Evolutionary conservation across 2,329 filamentous ascomycete genomes (phyloP).

Genomic region (Dactylellina sp.): DNA sequence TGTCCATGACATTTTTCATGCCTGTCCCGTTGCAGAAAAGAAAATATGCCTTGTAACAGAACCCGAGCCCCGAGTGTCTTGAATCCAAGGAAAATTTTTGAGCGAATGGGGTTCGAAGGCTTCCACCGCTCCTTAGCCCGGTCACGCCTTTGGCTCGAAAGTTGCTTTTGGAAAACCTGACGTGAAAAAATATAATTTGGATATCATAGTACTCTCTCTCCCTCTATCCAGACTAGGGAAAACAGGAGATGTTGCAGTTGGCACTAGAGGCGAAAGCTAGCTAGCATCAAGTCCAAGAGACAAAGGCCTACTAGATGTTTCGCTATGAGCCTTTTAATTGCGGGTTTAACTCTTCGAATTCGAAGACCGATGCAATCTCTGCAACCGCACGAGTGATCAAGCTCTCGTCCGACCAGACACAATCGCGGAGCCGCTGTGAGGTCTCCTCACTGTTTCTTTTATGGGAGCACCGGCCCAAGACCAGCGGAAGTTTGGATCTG

Average conservation of each 20-base stretch:
- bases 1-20: conserved; percentile 18
- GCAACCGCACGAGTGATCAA: conserved; percentile 6
- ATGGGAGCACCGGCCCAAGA: conserved; percentile 32
- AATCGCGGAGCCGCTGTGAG: conserved; percentile 15
- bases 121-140: conserved; percentile 47
- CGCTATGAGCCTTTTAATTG: conserved; percentile 54
- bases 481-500: conserved; percentile 56
- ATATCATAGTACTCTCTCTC: conserved; percentile 36
- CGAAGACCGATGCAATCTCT: conserved; percentile 16
- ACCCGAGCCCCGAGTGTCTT: conserved; percentile 49
- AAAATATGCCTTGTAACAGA: conserved; percentile 43
- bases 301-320: conserved; percentile 41
- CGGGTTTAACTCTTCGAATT: conserved; percentile 14
- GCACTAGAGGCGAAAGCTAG: conserved; percentile 45
- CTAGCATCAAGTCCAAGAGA: conserved; percentile 31
- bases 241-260: conserved; percentile 49
- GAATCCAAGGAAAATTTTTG: conserved; percentile 26
- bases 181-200: background rate
- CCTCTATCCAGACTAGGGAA: conserved; percentile 42
- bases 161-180: conserved; percentile 36
- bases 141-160: conserved; percentile 29
- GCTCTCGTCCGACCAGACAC: conserved; percentile 17
- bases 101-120: conserved; percentile 55
- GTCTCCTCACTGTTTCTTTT: conserved; percentile 27
- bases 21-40: conserved; percentile 37